Evolutionary conservation across 169 alveolate genomes (phyloP).

Genomic region (Plasmodium inui): DNA sequence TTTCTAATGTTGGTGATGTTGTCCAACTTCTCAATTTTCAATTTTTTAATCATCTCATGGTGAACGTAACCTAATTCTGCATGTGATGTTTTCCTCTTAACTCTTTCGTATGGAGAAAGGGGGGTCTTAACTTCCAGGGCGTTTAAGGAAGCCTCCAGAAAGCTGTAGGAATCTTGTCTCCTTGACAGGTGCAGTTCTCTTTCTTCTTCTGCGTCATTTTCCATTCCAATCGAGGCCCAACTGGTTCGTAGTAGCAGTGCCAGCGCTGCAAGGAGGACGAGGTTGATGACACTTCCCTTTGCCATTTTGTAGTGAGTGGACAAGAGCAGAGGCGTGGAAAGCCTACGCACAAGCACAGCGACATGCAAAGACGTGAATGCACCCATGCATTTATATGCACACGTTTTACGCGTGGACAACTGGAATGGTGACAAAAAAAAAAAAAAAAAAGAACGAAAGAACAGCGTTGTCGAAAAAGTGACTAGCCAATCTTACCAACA

Average conservation of each 20-base stretch:
- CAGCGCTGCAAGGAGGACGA: neutral
- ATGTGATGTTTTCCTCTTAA: neutral
- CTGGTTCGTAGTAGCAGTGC: neutral
- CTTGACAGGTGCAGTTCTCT: conserved; percentile 12
- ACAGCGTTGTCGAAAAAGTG: neutral
- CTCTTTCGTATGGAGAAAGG: neutral
- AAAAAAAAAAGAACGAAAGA: neutral
- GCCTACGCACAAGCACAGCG: neutral
- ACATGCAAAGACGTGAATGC: neutral
- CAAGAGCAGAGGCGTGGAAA: neutral
- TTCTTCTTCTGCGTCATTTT: neutral
- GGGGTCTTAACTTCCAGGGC: neutral
- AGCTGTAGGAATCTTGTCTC: conserved; percentile 4
- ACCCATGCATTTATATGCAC: neutral
- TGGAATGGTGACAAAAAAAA: neutral
- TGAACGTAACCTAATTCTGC: neutral
- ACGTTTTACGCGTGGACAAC: neutral
- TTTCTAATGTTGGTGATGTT: neutral
- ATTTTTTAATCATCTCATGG: conserved; percentile 17
- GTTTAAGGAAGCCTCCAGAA: conserved; percentile 21
- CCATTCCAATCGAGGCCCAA: neutral
- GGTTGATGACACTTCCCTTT: neutral
- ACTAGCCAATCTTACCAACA: neutral
- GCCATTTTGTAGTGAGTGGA: neutral
- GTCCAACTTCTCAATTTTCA: neutral